phyloP scores from a whole-genome alignment of 306 rosid species.

The Trifolium repens region DNA sequence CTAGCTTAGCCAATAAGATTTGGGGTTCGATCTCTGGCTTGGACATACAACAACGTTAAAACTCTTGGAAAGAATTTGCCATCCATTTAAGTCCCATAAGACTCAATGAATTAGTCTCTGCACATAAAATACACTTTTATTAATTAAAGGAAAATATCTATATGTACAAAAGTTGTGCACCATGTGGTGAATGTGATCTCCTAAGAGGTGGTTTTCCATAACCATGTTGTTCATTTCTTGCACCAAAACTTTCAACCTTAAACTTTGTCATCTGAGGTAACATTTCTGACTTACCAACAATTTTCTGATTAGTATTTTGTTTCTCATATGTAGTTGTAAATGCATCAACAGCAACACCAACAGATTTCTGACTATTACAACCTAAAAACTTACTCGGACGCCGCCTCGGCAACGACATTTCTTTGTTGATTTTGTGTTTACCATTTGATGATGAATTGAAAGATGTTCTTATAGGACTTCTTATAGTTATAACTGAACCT shows the following conservation, averaged over 20 bases:
- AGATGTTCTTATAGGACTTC: conserved; percentile 48
- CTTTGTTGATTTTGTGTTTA: conserved; percentile 47
- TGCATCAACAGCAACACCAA: conserved; percentile 68
- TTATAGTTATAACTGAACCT: conserved; percentile 46
- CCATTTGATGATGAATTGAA: conserved; percentile 38
- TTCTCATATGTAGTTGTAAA: conserved; percentile 47
- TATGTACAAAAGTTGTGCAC: conserved; percentile 59
- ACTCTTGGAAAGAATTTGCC: no score
- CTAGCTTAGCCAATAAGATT: no score
- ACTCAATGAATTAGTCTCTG: no score
- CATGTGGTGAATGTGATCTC: conserved; percentile 58
- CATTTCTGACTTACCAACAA: conserved; percentile 45
- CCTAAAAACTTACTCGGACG: conserved; percentile 57
- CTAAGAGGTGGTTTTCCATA: conserved; percentile 49
- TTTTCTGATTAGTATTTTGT: conserved; percentile 33
- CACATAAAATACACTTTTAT: conserved; percentile 1
- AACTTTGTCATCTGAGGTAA: conserved; percentile 52
- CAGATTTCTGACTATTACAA: conserved; percentile 79
- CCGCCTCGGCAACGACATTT: conserved; percentile 38
- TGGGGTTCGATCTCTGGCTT: no score
- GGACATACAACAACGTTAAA: no score
- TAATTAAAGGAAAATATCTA: conserved; percentile 35
- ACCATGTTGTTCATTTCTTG: conserved; percentile 55
- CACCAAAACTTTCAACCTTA: conserved; percentile 50
- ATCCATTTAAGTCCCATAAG: no score